These are phyloP conservation scores for Knoxdaviesia capensis DNA, from an alignment of 2,329 filamentous ascomycete species.

Conservation along the genomic window DNA sequence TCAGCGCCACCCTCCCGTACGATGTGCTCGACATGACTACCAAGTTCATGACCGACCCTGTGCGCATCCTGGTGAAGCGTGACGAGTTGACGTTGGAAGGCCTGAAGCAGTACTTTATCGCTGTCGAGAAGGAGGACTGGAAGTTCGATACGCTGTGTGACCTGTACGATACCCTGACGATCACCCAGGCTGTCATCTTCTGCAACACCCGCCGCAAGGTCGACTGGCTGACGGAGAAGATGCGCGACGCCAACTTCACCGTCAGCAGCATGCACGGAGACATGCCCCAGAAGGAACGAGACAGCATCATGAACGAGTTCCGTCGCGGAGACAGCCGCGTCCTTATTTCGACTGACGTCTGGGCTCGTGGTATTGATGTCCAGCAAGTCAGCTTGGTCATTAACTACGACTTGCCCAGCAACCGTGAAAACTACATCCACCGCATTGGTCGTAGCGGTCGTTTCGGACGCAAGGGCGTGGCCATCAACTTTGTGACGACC, in stretches of 20 bases:
- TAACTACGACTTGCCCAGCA: conserved; percentile 98
- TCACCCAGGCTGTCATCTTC: conserved; percentile 99
- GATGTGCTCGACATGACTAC: conserved; percentile 98
- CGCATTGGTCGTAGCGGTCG: conserved; percentile 98
- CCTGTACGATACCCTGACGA: conserved; percentile 97
- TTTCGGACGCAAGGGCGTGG: conserved; percentile 99
- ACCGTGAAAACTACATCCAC: conserved; percentile 99
- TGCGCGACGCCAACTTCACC: conserved; percentile 95
- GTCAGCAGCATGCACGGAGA: conserved; percentile 99
- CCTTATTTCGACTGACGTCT: conserved; percentile 89
- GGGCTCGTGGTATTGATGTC: conserved; percentile 98
- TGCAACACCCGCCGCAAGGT: conserved; percentile 99
- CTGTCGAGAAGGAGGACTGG: conserved; percentile 99
- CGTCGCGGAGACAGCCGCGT: conserved; percentile 96
- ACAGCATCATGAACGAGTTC: conserved; percentile 99
- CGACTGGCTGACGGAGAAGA: conserved; percentile 99
- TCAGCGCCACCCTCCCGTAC: conserved; percentile 97
- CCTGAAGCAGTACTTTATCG: conserved; percentile 99
- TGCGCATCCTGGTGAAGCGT: conserved; percentile 99
- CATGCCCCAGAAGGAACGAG: conserved; percentile 95
- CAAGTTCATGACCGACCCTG: conserved; percentile 99
- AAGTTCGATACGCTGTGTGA: conserved; percentile 98
- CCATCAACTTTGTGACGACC: conserved; percentile 99
- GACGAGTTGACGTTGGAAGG: conserved; percentile 98
- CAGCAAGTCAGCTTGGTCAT: conserved; percentile 99